phyloP scores from a whole-genome alignment of 371 early-diverging fungal genomes.

The Zopfochytrium polystomum region DNA sequence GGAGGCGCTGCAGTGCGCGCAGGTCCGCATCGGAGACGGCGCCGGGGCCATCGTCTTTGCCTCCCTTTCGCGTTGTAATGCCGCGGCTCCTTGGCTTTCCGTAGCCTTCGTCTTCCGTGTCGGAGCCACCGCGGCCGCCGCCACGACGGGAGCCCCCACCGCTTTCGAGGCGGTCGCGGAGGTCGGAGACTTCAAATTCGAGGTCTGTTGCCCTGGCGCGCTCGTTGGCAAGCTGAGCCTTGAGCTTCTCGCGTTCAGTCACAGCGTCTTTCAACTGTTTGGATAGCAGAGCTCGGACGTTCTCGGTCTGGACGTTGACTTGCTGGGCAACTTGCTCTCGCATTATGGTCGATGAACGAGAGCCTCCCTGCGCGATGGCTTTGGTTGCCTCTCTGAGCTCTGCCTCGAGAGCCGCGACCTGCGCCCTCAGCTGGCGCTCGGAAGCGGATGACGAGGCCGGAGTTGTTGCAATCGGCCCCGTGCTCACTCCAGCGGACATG shows the following conservation, averaged over 20 bases:
- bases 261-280: conserved; percentile 36
- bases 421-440: conserved; percentile 17
- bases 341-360: not conserved
- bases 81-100: too few species aligned
- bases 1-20: too few species aligned
- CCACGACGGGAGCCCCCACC: too few species aligned
- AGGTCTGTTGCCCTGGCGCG: conserved; percentile 21
- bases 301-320: conserved; percentile 10
- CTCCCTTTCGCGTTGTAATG: too few species aligned
- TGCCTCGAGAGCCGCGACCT: conserved; percentile 16
- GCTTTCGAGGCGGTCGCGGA: not conserved
- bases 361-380: not conserved
- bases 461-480: not conserved
- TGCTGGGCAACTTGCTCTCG: conserved; percentile 5
- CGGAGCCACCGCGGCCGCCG: too few species aligned
- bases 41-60: too few species aligned
- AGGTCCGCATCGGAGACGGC: too few species aligned
- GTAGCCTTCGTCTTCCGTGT: too few species aligned
- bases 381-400: conserved; percentile 1
- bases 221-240: conserved; percentile 18
- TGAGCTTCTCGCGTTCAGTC: conserved; percentile 29
- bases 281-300: conserved; percentile 16
- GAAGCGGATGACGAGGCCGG: not conserved
- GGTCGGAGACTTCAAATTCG: conserved; percentile 7
- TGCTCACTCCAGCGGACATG: not conserved